Evolutionary conservation across 2,329 filamentous ascomycete species (phyloP), one percentile per base, ranked within the genome.

Genomic region (Trichophyton rubrum): DNA sequence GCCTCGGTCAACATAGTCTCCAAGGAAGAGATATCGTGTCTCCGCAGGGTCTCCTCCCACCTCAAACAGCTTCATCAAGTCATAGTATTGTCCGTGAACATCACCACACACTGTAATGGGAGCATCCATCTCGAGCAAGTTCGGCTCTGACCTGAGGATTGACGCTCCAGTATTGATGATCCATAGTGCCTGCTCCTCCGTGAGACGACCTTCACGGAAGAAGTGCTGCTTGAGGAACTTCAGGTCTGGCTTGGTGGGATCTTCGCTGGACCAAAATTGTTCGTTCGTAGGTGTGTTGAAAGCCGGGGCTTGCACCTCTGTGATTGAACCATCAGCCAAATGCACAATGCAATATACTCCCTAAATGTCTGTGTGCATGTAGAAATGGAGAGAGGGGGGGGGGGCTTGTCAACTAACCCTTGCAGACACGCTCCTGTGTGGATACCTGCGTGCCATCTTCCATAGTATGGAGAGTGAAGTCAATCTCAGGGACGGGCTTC

Each of bases 51-150:
- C 93, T 65, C 93, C 93, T 66, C 93, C 93, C 58, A 99, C 93
- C 76, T 99, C 93, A 70, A 99, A 99, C 38, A 99, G 82, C 80
- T 99, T 99, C 93, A 99, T 99, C 72, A 99, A 78, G 75, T 99
- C 93, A 75, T 96, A 99, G 79, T 97, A 99, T 78, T 99, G 93
- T 67, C 93, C 93, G 75, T 99, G 93, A 60, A 99, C 91, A 71
- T 99, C 93, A 72, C 93, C 93, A 70, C 93, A 99, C 58, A 99
- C 93, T 8, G 93, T 99, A 72, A 99, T 99, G 63, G 93, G 93
- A 45, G 93, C 93, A 75, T 99, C 93, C 93, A 99, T 99, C 80
- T 99, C 93, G 67, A 99, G 82, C 66, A 99, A 80, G 75, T 97
- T 99, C 66, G 93, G 92, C 78, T 99, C 93, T 64, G 86, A 81